These are phyloP conservation scores for Penicillium sp. DNA, from an alignment of 2,329 filamentous ascomycete species.

Conservation along the genomic window DNA sequence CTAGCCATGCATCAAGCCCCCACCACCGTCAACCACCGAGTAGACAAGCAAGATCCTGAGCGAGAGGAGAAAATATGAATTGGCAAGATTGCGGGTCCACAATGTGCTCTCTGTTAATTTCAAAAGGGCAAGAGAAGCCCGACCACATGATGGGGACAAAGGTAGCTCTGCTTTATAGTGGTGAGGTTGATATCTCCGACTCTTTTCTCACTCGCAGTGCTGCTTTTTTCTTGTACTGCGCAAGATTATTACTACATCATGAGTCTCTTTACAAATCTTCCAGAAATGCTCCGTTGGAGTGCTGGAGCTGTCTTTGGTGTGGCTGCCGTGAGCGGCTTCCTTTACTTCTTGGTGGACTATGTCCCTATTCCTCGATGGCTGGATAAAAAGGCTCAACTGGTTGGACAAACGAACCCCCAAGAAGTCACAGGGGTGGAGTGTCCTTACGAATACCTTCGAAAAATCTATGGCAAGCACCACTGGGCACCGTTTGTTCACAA, in stretches of 20 bases:
- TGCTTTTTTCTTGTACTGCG: neutral
- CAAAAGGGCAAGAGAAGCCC: neutral
- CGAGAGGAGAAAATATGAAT: neutral
- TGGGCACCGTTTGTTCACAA: neutral
- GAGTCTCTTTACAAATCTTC: neutral
- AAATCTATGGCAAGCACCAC: neutral
- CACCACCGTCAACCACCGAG: too few relatives aligned
- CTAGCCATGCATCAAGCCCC: neutral
- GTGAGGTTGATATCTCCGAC: neutral
- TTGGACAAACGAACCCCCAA: neutral
- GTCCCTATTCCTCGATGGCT: neutral
- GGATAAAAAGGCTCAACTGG: neutral
- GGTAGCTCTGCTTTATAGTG: neutral
- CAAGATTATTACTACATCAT: neutral
- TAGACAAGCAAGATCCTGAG: neutral
- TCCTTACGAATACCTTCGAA: neutral
- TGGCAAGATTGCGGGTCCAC: neutral
- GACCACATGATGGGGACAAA: neutral
- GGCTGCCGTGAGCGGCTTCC: neutral
- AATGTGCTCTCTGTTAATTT: neutral
- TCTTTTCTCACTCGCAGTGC: neutral
- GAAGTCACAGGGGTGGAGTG: neutral
- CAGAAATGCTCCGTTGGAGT: neutral
- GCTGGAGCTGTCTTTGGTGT: neutral
- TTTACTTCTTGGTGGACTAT: neutral